Evolutionary conservation across 106 monocot genomes (phyloP).

Genomic region (Alisma plantagoaquatica): DNA sequence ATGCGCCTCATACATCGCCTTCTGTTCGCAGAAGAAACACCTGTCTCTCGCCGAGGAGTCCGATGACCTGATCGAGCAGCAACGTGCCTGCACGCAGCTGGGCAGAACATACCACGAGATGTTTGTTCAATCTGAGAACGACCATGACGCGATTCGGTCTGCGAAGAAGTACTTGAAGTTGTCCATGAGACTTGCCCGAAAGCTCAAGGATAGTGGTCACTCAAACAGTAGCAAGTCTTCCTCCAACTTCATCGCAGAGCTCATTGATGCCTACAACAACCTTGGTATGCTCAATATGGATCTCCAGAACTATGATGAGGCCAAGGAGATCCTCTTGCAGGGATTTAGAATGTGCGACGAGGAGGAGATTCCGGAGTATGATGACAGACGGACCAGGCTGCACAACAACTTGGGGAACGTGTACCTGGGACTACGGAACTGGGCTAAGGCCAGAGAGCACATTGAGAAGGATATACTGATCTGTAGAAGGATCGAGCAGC

Average conservation of each 20-base stretch:
- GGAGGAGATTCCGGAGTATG: conserved; percentile 71
- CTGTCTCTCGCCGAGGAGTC: conserved; percentile 79
- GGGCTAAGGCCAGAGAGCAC: conserved; percentile 69
- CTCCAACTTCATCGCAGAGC: conserved; percentile 69
- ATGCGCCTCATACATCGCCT: conserved; percentile 4
- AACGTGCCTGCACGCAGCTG: conserved; percentile 89
- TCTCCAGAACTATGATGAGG: conserved; percentile 86
- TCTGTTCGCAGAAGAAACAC: conserved; percentile 75
- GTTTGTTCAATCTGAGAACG: conserved; percentile 72
- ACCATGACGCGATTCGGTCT: conserved; percentile 63
- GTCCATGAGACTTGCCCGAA: conserved; percentile 68
- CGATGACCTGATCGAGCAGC: conserved; percentile 80
- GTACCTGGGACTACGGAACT: conserved; percentile 64
- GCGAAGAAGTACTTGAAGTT: conserved; percentile 89
- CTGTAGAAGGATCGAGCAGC: conserved; percentile 73
- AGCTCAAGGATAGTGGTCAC: conserved; percentile 59
- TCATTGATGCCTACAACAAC: conserved; percentile 89
- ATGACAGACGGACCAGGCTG: conserved; percentile 76
- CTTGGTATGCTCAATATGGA: conserved; percentile 93
- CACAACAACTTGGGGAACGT: conserved; percentile 89
- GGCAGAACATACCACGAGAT: conserved; percentile 94
- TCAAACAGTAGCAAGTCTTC: conserved; percentile 21
- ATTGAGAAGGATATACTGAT: conserved; percentile 80
- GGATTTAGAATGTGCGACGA: conserved; percentile 86
- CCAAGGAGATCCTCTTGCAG: conserved; percentile 62